Evolutionary conservation across 1,284 basidiomycete genomes (phyloP), one percentile per base, ranked within the genome.

Genomic region (Cryptococcus sp.): DNA sequence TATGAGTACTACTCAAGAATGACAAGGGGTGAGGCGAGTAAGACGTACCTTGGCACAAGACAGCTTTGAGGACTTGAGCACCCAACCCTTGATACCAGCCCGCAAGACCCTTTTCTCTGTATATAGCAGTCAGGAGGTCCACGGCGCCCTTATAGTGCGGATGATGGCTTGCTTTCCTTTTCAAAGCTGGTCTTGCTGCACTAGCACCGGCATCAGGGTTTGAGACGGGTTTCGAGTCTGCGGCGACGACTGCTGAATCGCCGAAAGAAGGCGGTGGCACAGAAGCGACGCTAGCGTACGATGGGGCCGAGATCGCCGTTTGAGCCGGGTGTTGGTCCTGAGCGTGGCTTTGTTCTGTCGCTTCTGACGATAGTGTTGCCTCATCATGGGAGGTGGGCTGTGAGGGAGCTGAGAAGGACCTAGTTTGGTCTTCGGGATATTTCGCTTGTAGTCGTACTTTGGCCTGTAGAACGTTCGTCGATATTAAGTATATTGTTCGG

Each of bases 11-110:
- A 45, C 30, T 49, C 20, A 56, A 46, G 22, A 53, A 22, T 35
- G 49, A 39, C 38, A 54, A 22, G 22, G n/a, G 17, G 30, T 53
- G 45, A 51, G 45, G 23, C 20, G 47, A 61, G 30, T 47, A 15
- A 25, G 49, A 69, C 68, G 63, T 41, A 68, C 81, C 83, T 72
- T 84, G 83, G 23, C 82, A 81, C n/a, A 85, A 73, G 17, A 84
- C 83, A 5, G 83, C 83, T 74, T 85, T 85, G 62, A 81, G 75
- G 64, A 85, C 83, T 75, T 85, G 84, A 17, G 83, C 83, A 62
- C 80, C 77, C 77, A 87, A 80, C 57, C 95, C 95, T 86, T 93
- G 90, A 79, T 99, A 99, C 92, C 92, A 96, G n/a, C 96, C 95
- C 17, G 81, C 62, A 66, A 91, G 80, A 1, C 91, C 92, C 68